phyloP scores from a whole-genome alignment of 345 rosid species.

The Euphorbia tirucalli region DNA sequence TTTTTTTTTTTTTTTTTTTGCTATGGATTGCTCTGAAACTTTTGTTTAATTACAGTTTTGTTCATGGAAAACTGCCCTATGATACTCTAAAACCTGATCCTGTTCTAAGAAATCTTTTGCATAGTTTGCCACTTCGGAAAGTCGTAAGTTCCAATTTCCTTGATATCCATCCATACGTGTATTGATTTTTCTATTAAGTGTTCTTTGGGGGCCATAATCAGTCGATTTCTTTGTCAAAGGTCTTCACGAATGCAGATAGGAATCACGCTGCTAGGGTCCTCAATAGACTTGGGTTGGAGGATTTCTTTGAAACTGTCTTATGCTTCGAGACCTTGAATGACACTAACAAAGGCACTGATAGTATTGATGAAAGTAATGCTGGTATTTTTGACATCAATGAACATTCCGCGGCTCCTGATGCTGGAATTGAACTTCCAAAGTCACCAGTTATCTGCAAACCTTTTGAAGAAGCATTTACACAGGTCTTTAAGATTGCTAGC shows the following conservation, averaged over 20 bases:
- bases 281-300: conserved; percentile 73
- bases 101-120: conserved; percentile 68
- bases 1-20: background rate
- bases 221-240: conserved; percentile 32
- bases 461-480: conserved; percentile 51
- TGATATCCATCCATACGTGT: background rate
- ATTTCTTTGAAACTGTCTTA: conserved; percentile 79
- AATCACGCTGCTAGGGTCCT: conserved; percentile 63
- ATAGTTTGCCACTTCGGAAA: conserved; percentile 69
- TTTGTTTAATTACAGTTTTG: conserved; percentile 42
- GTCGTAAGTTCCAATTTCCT: conserved; percentile 47
- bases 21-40: background rate
- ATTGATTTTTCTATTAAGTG: background rate
- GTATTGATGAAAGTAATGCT: conserved; percentile 41
- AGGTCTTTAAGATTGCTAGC: conserved; percentile 56
- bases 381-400: conserved; percentile 52
- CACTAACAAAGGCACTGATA: conserved; percentile 27
- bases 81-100: conserved; percentile 81
- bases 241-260: conserved; percentile 88
- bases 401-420: conserved; percentile 9
- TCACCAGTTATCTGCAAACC: conserved; percentile 81
- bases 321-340: conserved; percentile 89
- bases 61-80: conserved; percentile 92
- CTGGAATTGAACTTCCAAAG: conserved; percentile 47
- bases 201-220: background rate